phyloP scores from a whole-genome alignment of 78 protist species.

The Dictyostelium brefeldianum region DNA sequence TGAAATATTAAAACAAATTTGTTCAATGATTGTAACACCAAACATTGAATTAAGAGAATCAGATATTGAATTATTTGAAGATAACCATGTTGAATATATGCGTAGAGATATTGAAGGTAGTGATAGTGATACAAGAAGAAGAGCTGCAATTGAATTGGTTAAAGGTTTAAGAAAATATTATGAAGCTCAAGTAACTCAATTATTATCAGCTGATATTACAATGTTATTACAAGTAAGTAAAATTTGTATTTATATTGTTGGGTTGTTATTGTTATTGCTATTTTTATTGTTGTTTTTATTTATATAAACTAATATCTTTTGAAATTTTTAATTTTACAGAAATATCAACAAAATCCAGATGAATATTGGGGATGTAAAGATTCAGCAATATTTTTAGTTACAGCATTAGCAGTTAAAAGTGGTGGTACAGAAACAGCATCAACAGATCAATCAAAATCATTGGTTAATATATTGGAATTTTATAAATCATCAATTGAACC shows the following conservation, averaged over 20 bases:
- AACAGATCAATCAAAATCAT: slow-evolving; percentile 2
- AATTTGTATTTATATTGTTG: background rate
- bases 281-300: background rate
- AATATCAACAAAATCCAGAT: slow-evolving; percentile 20
- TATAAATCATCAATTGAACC: slow-evolving; percentile 85
- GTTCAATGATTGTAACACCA: slow-evolving; percentile 91
- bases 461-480: slow-evolving; percentile 78
- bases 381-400: slow-evolving; percentile 93
- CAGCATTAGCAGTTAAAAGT: slow-evolving; percentile 90
- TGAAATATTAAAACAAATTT: slow-evolving; percentile 82
- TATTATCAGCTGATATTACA: slow-evolving; percentile 65
- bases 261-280: background rate
- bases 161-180: slow-evolving; percentile 88
- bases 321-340: background rate
- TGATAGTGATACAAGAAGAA: slow-evolving; percentile 93
- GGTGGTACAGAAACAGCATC: background rate
- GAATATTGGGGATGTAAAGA: slow-evolving; percentile 94
- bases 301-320: background rate
- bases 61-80: slow-evolving; percentile 93
- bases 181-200: slow-evolving; percentile 61
- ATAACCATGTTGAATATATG: slow-evolving; percentile 91
- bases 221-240: slow-evolving; percentile 19
- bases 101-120: slow-evolving; percentile 96
- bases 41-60: slow-evolving; percentile 87
- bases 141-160: slow-evolving; percentile 92